A percentile compares a stretch with the other conserved stretches of the same genome.
Evolutionary conservation across 164 flowering plant genomes (phyloP).

Genomic region (Akebia trifoliata): DNA sequence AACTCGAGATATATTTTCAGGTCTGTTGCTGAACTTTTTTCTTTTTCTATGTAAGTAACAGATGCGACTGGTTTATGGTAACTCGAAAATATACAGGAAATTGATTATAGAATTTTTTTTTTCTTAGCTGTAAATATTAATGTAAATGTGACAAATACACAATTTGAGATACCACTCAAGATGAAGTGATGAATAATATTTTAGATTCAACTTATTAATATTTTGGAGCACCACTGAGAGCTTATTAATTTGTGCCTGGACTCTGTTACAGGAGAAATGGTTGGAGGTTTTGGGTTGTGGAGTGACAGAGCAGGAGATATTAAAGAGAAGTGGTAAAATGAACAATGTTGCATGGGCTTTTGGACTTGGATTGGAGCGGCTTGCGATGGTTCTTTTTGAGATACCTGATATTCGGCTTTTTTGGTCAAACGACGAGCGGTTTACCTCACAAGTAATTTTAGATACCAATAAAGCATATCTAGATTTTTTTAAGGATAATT

Average conservation of each 20-base stretch:
- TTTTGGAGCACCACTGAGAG: no score
- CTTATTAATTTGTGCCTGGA: background rate
- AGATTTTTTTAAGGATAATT: background rate
- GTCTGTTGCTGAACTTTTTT: conserved; percentile 26
- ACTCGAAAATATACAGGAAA: no score
- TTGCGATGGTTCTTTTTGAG: conserved; percentile 91
- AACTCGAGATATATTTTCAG: conserved; percentile 95
- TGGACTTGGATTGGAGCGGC: conserved; percentile 94
- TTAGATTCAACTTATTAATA: no score
- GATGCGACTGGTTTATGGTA: no score
- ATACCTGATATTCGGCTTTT: conserved; percentile 90
- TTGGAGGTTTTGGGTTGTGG: conserved; percentile 98
- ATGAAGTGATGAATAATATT: no score
- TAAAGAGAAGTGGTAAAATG: conserved; percentile 57
- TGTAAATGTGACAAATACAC: no score
- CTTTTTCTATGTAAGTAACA: background rate
- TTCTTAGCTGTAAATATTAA: no score
- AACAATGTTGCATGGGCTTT: conserved; percentile 96
- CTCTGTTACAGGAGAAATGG: conserved; percentile 72
- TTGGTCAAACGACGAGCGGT: conserved; percentile 83
- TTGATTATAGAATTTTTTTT: no score
- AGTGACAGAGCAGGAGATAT: conserved; percentile 86
- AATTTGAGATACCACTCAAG: no score
- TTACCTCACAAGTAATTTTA: conserved; percentile 72
- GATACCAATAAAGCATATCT: background rate